phyloP scores from a whole-genome alignment of 2,329 filamentous ascomycete genomes.

The Fusarium concolor region DNA sequence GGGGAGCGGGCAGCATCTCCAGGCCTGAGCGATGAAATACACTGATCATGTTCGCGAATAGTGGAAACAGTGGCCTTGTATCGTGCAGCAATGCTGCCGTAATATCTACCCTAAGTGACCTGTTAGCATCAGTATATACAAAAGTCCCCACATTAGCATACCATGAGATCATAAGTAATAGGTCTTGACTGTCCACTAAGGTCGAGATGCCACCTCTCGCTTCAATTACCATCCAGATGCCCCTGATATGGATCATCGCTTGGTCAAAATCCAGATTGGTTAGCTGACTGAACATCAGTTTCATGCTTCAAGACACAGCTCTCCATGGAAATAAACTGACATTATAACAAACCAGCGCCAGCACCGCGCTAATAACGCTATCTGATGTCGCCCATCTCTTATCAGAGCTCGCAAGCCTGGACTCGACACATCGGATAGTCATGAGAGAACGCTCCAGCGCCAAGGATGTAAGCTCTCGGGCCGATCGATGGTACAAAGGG shows the following conservation, averaged over 20 bases:
- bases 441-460: conserved; percentile 13
- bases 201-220: conserved; percentile 16
- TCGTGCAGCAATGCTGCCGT: conserved; percentile 17
- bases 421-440: conserved; percentile 16
- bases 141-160: not conserved
- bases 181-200: not conserved
- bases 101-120: conserved; percentile 10
- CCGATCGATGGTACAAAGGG: not conserved
- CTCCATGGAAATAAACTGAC: not conserved
- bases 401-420: conserved; percentile 1
- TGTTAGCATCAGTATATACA: not conserved
- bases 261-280: conserved; percentile 16
- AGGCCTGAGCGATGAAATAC: not conserved
- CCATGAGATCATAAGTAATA: conserved; percentile 16
- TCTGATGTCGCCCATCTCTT: conserved; percentile 3
- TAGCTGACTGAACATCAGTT: not conserved
- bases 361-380: conserved; percentile 8
- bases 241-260: conserved; percentile 10
- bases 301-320: not conserved
- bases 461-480: not conserved
- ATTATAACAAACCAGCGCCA: conserved; percentile 16
- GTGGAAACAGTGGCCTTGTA: conserved; percentile 12
- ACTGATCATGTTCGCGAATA: not conserved
- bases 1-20: not conserved
- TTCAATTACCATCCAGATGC: conserved; percentile 4